Evolutionary conservation across 2,329 filamentous ascomycete species (phyloP).

Genomic region (Ophiosphaerella korrae): DNA sequence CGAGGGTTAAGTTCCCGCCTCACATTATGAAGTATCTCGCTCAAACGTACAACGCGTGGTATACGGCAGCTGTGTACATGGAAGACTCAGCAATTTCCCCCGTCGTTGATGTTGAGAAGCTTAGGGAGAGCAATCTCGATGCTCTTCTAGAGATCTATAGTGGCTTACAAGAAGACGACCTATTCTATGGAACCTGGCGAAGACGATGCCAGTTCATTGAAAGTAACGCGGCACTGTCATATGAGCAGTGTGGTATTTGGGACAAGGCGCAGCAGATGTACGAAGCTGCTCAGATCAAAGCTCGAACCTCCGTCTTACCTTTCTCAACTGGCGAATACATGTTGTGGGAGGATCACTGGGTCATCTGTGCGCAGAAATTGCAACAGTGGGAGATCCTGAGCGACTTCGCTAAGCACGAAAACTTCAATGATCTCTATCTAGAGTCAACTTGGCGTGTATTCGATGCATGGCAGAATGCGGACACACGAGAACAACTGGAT

Average conservation of each 20-base stretch:
- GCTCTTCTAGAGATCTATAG: constrained; percentile 94
- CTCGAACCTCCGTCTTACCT: constrained; percentile 90
- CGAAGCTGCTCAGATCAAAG: constrained; percentile 95
- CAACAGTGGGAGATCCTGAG: constrained; percentile 99
- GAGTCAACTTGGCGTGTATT: constrained; percentile 96
- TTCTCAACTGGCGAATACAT: constrained; percentile 98
- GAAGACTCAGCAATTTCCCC: constrained; percentile 88
- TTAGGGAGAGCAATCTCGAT: constrained; percentile 93
- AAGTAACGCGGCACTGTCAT: constrained; percentile 94
- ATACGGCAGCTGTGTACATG: constrained; percentile 87
- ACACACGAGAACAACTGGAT: constrained; percentile 87
- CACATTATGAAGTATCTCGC: constrained; percentile 96
- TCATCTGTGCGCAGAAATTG: constrained; percentile 94
- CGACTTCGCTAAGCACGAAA: constrained; percentile 98
- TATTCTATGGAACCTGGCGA: constrained; percentile 98
- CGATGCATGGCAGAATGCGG: constrained; percentile 88
- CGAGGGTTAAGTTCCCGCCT: constrained; percentile 88
- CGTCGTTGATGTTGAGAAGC: constrained; percentile 78
- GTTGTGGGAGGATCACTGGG: constrained; percentile 99
- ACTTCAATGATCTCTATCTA: constrained; percentile 92
- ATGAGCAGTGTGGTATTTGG: constrained; percentile 99
- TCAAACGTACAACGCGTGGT: constrained; percentile 95
- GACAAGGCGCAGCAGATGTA: constrained; percentile 98
- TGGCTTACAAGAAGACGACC: constrained; percentile 87
- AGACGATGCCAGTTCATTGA: constrained; percentile 95